Conservation (phyloP, 306 rosid species). For the Leucaena leucocephala region DNA sequence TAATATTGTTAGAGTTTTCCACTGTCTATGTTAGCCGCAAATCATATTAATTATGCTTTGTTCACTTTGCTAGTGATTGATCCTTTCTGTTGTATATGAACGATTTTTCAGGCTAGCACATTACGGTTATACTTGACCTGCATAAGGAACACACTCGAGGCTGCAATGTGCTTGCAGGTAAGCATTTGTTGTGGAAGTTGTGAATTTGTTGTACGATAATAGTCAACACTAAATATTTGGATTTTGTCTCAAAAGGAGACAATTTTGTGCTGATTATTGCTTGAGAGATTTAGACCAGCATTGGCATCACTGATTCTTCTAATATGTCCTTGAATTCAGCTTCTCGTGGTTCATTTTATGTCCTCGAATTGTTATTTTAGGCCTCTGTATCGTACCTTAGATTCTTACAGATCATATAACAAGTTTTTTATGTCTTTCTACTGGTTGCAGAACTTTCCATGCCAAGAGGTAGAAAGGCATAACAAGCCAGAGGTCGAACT, state of each 20-base stretch:
- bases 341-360: neutral
- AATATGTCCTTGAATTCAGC: neutral
- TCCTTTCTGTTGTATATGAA: neutral
- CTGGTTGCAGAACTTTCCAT: slow-evolving; percentile 80
- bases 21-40: neutral
- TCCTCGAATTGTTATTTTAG: neutral
- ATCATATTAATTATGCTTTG: neutral
- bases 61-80: neutral
- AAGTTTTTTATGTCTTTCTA: neutral
- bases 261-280: neutral
- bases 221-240: neutral
- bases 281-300: neutral
- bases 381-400: neutral
- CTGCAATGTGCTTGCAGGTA: slow-evolving; percentile 98
- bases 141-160: slow-evolving; percentile 89
- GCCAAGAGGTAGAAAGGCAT: slow-evolving; percentile 99
- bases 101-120: slow-evolving; percentile 57
- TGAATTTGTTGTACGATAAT: neutral
- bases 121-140: slow-evolving; percentile 80
- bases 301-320: neutral
- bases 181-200: neutral
- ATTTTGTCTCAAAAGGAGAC: neutral
- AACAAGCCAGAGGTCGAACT: slow-evolving; percentile 98
- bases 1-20: neutral
- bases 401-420: slow-evolving; percentile 3